These are phyloP conservation scores for Beauveria scarabaeidicola DNA, from an alignment of 2,329 filamentous ascomycete species.

Conservation along the genomic window DNA sequence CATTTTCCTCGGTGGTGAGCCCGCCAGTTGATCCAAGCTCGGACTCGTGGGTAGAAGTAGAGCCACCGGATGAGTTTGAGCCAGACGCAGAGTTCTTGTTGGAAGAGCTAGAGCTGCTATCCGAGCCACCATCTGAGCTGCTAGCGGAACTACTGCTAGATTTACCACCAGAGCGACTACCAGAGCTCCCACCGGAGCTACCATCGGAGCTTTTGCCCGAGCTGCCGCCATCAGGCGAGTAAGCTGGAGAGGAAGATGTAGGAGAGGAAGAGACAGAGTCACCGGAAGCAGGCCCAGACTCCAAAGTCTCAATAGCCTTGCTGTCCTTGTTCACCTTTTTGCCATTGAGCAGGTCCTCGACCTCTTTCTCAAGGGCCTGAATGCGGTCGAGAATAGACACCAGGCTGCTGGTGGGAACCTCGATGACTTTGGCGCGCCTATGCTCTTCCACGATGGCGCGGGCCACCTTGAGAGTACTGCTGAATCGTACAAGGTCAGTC, in stretches of 20 bases:
- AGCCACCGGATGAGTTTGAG: background rate
- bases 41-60: background rate
- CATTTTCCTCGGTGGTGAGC: background rate
- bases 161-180: background rate
- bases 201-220: background rate
- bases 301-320: background rate
- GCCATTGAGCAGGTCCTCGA: constrained; percentile 18
- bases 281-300: background rate
- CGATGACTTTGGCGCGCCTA: constrained; percentile 17
- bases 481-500: constrained; percentile 11
- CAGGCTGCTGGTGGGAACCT: constrained; percentile 19
- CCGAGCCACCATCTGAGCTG: background rate
- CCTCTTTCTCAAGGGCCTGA: constrained; percentile 20
- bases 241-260: background rate
- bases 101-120: background rate
- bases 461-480: constrained; percentile 14
- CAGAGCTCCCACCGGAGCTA: background rate
- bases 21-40: background rate
- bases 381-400: constrained; percentile 22
- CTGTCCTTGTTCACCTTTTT: background rate
- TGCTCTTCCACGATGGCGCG: constrained; percentile 20
- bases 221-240: background rate
- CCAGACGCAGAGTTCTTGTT: background rate
- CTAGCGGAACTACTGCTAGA: background rate
- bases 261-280: background rate